Base-by-base conservation (phyloP, 164 flowering plant genomes). In the Tetrastigma voinierianum region DNA sequence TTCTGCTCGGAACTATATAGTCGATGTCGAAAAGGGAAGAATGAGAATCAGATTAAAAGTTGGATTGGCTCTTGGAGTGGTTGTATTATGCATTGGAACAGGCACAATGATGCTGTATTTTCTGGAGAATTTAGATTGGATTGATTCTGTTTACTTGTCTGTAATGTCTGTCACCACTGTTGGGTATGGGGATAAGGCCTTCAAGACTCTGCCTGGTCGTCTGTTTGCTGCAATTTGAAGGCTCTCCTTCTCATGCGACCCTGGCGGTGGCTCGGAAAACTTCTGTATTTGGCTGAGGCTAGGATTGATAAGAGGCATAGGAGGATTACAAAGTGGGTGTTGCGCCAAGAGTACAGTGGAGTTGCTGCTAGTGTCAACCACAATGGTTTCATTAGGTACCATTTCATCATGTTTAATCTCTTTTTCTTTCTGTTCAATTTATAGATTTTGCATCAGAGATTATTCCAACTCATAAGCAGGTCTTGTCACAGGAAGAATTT, bases 111-210 rank as follows among this genome's bases (percentile, higher is more conserved):
- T 83, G 14, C 57, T 85, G 68, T 74, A 64, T 46, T 74, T 71
- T 32, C 69, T 82, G 70, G 92, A 87, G 81, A 61, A 68, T 17
- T 71, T 83, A 64, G 82, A 74, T 10, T 81, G 78, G 86, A 53
- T 85, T 9, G 92, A 87, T 67, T 82, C 92, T 0, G 19, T 85
- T 69, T 87, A 87, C 63, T 67, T 85, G 72, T 74, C 92, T 1
- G 88, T 87, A 21, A 83, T 85, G 89, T 87, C 89, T 0, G 88
- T 87, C 9, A 87, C 89, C 0, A 85, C 92, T 0, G 88, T 87
- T 61, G 89, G 92, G 60, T 87, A 82, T 59, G 89, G 89, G 1
- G 89, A 87, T 65, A 76, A 81, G 70, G 87, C 88, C 6, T 87
- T 87, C 66, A 76, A 72, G 78, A 85, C 88, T 1, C 52, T 83